Conservation (phyloP, 352 stramenopile species). For the Peronospora tabacina region DNA sequence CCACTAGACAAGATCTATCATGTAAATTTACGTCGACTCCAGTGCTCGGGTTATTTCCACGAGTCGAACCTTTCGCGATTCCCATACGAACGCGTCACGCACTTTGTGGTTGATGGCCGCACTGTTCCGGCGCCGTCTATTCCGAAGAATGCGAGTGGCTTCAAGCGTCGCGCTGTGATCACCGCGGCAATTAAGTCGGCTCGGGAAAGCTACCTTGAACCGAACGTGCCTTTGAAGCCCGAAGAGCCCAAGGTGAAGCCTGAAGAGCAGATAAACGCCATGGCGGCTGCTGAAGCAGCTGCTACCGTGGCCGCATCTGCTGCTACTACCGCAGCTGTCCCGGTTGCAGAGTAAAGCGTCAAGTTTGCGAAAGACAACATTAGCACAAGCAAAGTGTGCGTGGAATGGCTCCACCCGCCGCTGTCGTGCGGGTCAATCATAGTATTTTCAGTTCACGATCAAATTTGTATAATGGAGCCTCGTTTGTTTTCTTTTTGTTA, state of each 20-base stretch:
- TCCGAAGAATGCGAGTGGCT: constrained; percentile 53
- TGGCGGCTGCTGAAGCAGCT: constrained; percentile 19
- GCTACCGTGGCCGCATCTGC: constrained; percentile 16
- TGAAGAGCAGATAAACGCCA: constrained; percentile 17
- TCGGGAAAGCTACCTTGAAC: constrained; percentile 24
- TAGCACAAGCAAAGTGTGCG: constrained; percentile 12
- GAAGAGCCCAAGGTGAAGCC: constrained; percentile 12
- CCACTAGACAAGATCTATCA: constrained; percentile 67
- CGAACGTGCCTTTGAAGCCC: constrained; percentile 11
- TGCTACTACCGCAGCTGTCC: constrained; percentile 11
- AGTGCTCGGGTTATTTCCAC: constrained; percentile 67
- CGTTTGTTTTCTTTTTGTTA: constrained; percentile 6
- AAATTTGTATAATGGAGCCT: constrained; percentile 25
- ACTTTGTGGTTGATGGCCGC: constrained; percentile 76
- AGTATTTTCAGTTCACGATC: constrained; percentile 19
- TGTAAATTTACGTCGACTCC: constrained; percentile 67
- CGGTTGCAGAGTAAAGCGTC: constrained; percentile 21
- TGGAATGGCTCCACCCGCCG: constrained; percentile 4
- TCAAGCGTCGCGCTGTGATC: constrained; percentile 66
- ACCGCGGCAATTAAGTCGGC: constrained; percentile 60
- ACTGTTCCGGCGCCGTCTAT: constrained; percentile 59
- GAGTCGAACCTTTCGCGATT: constrained; percentile 54
- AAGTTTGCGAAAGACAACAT: constrained; percentile 2
- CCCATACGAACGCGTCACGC: constrained; percentile 79
- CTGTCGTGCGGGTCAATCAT: constrained; percentile 7